Base-by-base conservation (phyloP, 2,329 filamentous ascomycete genomes). In the Cryoendolithus antarcticus region DNA sequence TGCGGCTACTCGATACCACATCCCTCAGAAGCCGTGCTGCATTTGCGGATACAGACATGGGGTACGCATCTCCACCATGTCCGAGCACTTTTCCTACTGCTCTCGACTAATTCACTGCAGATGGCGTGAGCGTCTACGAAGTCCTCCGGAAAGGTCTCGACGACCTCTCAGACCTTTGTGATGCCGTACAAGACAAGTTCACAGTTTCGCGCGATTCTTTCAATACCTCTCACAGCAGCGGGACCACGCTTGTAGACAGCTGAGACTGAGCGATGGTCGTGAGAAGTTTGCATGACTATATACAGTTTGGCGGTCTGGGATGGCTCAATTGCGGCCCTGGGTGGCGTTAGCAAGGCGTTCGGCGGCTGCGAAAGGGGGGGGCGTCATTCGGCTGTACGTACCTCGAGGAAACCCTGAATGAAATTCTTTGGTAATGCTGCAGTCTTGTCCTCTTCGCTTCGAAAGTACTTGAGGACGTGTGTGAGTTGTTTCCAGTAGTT, bases 401-500 rank as follows among this genome's bases (percentile, higher is more conserved):
- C 91, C 83, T 96, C 86, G 56, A 98, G 70, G 70, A 98, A 98
- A 35, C 86, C 86, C 53, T 79, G 74, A 68, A 98, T 93, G 68
- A 98, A 98, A 69, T 75, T 91, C 55, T 77, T 77, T 30, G 89
- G 89, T 64, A 95, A 66, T 60, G 76, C 77, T 53, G 75, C 71
- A 50, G 70, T 85, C 62, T 71, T 82, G 62, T 77, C 85, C 70
- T 77, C 85, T 63, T 96, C 88, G 54, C 79, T 74, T 60, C 88
- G 79, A 74, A 96, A 98, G 66, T 94, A 98, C 55, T 91, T 86
- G 75, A 98, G 86, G 52, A 98, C 75, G 62, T 98, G 91, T 48
- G 83, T 83, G 46, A 88, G 73, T 66, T 98, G 91, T 67, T 95
- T 94, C 91, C 91, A 98, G 73, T 83, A 98, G 70, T 98, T 98